A percentile compares a stretch with the other conserved stretches of the same genome.
These are phyloP conservation scores for Chaetomiaceae sp. DNA, from an alignment of 2,329 filamentous ascomycete genomes.

Conservation along the genomic window DNA sequence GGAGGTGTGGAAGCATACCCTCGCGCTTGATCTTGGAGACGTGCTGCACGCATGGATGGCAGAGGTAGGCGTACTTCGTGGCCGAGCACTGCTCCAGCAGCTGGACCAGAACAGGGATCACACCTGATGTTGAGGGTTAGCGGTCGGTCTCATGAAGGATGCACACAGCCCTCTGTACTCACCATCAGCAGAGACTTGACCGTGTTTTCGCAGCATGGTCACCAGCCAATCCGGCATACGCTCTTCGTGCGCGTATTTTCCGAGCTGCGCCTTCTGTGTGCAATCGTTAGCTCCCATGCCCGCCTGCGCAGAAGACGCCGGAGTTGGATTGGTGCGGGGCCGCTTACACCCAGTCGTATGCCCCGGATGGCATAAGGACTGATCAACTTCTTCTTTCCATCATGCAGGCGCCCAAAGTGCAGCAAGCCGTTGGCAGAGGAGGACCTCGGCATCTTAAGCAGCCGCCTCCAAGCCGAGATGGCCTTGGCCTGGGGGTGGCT, in stretches of 20 bases:
- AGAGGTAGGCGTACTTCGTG: constrained; percentile 70
- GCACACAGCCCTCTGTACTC: constrained; percentile 17
- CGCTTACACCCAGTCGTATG: constrained; percentile 22
- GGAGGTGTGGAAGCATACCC: constrained; percentile 34
- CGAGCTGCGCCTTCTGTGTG: constrained; percentile 53
- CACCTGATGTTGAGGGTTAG: constrained; percentile 40
- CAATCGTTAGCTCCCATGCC: too few species aligned
- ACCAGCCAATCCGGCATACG: constrained; percentile 67
- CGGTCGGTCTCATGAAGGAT: too few species aligned
- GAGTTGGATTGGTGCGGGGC: background rate
- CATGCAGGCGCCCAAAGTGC: background rate
- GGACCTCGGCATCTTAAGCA: constrained; percentile 21
- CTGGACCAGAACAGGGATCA: constrained; percentile 57
- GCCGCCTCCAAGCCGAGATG: constrained; percentile 28
- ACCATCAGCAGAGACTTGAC: constrained; percentile 50
- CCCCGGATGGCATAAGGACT: constrained; percentile 1
- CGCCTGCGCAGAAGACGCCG: too few species aligned
- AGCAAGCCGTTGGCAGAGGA: constrained; percentile 20
- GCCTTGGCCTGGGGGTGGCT: constrained; percentile 20
- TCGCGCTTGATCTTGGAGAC: constrained; percentile 76
- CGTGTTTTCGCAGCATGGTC: constrained; percentile 53
- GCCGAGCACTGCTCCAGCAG: constrained; percentile 58
- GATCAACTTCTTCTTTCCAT: constrained; percentile 1
- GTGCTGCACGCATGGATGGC: constrained; percentile 68
- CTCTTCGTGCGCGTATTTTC: constrained; percentile 65